These are phyloP conservation scores for Yamadazyma sp. DNA, from an alignment of 805 yeast species.

Conservation along the genomic window DNA sequence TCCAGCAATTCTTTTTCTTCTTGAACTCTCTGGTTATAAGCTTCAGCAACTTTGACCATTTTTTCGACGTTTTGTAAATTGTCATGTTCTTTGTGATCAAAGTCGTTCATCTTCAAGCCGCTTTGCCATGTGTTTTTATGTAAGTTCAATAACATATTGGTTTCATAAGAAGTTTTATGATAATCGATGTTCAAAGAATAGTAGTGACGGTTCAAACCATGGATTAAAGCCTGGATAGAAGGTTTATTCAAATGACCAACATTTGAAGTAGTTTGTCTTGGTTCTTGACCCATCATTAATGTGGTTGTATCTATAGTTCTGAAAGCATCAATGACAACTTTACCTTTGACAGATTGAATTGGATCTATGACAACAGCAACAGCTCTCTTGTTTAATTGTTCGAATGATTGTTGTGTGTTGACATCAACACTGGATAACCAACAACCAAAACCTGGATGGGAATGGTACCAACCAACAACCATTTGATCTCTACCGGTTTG, in stretches of 20 bases:
- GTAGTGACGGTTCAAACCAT: conserved; percentile 94
- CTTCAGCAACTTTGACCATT: conserved; percentile 87
- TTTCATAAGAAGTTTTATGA: conserved; percentile 87
- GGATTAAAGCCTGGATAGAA: conserved; percentile 92
- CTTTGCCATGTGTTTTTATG: conserved; percentile 96
- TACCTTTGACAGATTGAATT: conserved; percentile 97
- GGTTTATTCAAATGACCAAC: conserved; percentile 95
- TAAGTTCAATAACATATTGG: conserved; percentile 87
- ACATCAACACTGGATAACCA: conserved; percentile 98
- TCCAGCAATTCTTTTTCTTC: conserved; percentile 89
- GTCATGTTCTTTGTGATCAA: conserved; percentile 69
- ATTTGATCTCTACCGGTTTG: conserved; percentile 99
- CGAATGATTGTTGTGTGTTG: conserved; percentile 96
- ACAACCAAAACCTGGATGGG: conserved; percentile 99
- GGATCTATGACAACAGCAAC: conserved; percentile 99
- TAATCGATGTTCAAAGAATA: conserved; percentile 94
- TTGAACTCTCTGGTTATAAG: conserved; percentile 82
- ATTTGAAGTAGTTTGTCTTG: conserved; percentile 95
- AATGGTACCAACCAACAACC: conserved; percentile 99
- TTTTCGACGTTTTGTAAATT: conserved; percentile 70
- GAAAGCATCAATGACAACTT: conserved; percentile 98
- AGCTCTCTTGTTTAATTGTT: conserved; percentile 90
- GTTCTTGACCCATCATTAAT: conserved; percentile 94
- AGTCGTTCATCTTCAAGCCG: conserved; percentile 78
- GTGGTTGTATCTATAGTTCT: conserved; percentile 86